Conservation (phyloP, 331 rosid species). For the Acacia concinna region DNA sequence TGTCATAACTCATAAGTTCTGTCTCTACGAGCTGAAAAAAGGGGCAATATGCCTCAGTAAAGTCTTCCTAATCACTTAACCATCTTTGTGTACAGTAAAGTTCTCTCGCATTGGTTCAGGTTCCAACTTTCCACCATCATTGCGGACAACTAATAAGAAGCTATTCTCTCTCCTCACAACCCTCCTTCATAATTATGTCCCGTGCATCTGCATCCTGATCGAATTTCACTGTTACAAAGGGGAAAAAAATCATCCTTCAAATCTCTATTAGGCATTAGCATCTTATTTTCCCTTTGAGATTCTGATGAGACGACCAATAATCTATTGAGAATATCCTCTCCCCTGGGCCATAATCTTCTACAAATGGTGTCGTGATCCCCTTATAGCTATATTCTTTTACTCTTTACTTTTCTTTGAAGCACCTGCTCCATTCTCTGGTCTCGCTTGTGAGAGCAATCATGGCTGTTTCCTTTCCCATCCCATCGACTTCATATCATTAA, state of each 20-base stretch:
- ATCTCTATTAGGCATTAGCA: slow-evolving; percentile 33
- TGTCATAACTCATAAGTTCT: slow-evolving; percentile 30
- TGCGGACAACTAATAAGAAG: slow-evolving; percentile 31
- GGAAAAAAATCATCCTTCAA: not conserved
- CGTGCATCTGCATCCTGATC: slow-evolving; percentile 21
- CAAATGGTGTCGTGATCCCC: slow-evolving; percentile 33
- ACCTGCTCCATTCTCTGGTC: slow-evolving; percentile 40
- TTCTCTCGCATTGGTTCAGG: slow-evolving; percentile 35
- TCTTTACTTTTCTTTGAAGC: slow-evolving; percentile 35
- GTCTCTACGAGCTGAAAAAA: slow-evolving; percentile 33
- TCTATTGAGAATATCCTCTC: slow-evolving; percentile 8
- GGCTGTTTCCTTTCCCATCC: slow-evolving; percentile 51
- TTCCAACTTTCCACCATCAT: slow-evolving; percentile 49
- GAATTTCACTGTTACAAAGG: slow-evolving; percentile 28
- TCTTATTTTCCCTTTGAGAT: slow-evolving; percentile 30
- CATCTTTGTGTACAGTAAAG: slow-evolving; percentile 37
- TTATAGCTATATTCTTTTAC: slow-evolving; percentile 37
- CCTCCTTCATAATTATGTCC: slow-evolving; percentile 33
- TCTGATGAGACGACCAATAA: slow-evolving; percentile 18
- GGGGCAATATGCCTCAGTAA: slow-evolving; percentile 26
- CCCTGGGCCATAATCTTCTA: slow-evolving; percentile 28
- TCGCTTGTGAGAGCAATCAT: slow-evolving; percentile 45
- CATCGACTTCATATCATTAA: slow-evolving; percentile 39
- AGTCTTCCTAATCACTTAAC: slow-evolving; percentile 37
- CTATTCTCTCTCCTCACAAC: slow-evolving; percentile 17